These are phyloP conservation scores for Aureobasidium lini DNA, from an alignment of 2,329 filamentous ascomycete species.

Conservation along the genomic window DNA sequence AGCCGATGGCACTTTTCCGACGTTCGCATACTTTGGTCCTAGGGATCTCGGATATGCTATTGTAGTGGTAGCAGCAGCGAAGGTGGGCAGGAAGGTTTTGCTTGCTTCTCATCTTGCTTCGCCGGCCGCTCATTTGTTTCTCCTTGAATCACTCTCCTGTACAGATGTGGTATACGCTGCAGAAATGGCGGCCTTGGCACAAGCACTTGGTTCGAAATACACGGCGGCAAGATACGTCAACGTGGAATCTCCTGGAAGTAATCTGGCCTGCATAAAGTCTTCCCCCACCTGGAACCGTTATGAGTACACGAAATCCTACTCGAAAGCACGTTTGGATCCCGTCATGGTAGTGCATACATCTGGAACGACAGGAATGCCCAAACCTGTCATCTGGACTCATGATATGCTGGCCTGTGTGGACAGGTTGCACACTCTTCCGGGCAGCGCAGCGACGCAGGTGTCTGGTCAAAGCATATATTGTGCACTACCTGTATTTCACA, in stretches of 20 bases:
- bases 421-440: conserved; percentile 1
- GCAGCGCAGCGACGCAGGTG: not conserved
- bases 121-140: not conserved
- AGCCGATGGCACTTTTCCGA: not conserved
- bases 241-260: not conserved
- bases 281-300: not conserved
- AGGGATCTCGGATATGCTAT: conserved; percentile 9
- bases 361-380: conserved; percentile 12
- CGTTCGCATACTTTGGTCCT: conserved; percentile 11
- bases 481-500: conserved; percentile 5
- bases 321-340: not conserved
- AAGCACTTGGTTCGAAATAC: not conserved
- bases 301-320: not conserved
- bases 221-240: not conserved
- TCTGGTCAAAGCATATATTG: conserved; percentile 4
- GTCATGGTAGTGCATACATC: conserved; percentile 13
- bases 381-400: conserved; percentile 12
- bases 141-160: not conserved
- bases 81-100: conserved; percentile 6
- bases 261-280: not conserved
- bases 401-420: conserved; percentile 6
- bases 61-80: conserved; percentile 11
- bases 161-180: not conserved
- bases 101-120: conserved; percentile 13
- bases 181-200: not conserved